Evolutionary conservation across 2,329 filamentous ascomycete genomes (phyloP), one percentile per base, ranked within the genome.

Genomic region (Alternaria conjuncta): DNA sequence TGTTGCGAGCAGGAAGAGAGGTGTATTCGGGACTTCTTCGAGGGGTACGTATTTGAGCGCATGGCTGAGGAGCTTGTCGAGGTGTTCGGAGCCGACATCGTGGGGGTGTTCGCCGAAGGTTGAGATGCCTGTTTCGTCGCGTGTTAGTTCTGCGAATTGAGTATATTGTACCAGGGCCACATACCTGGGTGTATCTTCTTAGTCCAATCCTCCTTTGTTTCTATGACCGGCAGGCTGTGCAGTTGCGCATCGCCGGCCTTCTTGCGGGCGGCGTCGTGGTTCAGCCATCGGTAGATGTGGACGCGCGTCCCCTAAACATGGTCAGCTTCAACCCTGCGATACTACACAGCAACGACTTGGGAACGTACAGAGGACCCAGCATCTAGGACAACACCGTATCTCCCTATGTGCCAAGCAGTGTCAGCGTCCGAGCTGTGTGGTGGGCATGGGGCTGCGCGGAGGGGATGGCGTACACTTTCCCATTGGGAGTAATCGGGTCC

Each of bases 301-400:
- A 97, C 87, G 78, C 96, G 92, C 75, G 95, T 98, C 79, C 96
- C 95, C 80, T 87, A 64, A 61, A 12, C 26, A 54, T 57, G 28
- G 70, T 77, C 51, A 76, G 69, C 63, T 51, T 60, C 51, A 41
- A 50, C 47, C 47, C 9, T 61, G 54, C 56, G n/a, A 53, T 47
- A 8, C 9, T 23, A 21, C 23, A 46, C n/a, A 8, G 18, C 41
- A 13, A 13, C 32, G 28, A 43, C 30, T 6, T 46, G 8, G 30
- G 25, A n/a, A 80, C 84, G 69, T 82, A 88, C 87, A 75, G 96
- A 98, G 81, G 96, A 98, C 72, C 96, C 96, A 79, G 96, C 96
- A 86, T 99, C 96, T 76, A 99, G 88, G 78, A 99, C 94, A 74
- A 98, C 92, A 78, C 94, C 96, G 86, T 96, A 97, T 83, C 85